Evolutionary conservation across 305 asterid species (phyloP).

Genomic region (Ruellia speciosa): DNA sequence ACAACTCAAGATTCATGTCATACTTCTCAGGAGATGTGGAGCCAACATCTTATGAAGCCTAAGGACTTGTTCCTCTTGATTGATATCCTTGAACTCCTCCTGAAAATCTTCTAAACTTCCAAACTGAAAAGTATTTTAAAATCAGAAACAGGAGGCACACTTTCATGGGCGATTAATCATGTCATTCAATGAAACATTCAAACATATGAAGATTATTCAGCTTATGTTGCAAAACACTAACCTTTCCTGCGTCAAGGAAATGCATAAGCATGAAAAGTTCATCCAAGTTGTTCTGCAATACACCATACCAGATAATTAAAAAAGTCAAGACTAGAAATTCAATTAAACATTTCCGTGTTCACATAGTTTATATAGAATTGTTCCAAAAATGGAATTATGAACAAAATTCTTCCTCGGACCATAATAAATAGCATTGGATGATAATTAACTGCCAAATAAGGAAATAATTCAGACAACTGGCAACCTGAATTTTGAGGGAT

Average conservation of each 20-base stretch:
- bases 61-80: slow-evolving; percentile 92
- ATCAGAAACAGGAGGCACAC: slow-evolving; percentile 13
- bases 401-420: neutral
- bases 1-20: slow-evolving; percentile 28
- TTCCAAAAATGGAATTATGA: no score
- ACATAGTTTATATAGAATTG: neutral
- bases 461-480: neutral
- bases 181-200: slow-evolving; percentile 1
- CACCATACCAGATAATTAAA: slow-evolving; percentile 23
- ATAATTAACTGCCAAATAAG: neutral
- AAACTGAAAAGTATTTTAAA: slow-evolving; percentile 47
- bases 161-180: slow-evolving; percentile 9
- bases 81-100: slow-evolving; percentile 94
- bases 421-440: neutral
- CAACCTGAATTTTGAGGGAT: neutral
- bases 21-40: slow-evolving; percentile 96
- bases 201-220: slow-evolving; percentile 1
- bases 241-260: slow-evolving; percentile 99
- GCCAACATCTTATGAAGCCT: slow-evolving; percentile 97
- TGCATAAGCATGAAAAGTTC: slow-evolving; percentile 99
- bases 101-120: slow-evolving; percentile 93
- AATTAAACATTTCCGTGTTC: slow-evolving; percentile 1
- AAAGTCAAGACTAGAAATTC: slow-evolving; percentile 15
- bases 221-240: slow-evolving; percentile 31
- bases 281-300: slow-evolving; percentile 91